Percentiles rank a stretch among this genome's conserved stretches.
phyloP scores from a whole-genome alignment of 495 filamentous ascomycete genomes.

The Neurospora sublineolata region DNA sequence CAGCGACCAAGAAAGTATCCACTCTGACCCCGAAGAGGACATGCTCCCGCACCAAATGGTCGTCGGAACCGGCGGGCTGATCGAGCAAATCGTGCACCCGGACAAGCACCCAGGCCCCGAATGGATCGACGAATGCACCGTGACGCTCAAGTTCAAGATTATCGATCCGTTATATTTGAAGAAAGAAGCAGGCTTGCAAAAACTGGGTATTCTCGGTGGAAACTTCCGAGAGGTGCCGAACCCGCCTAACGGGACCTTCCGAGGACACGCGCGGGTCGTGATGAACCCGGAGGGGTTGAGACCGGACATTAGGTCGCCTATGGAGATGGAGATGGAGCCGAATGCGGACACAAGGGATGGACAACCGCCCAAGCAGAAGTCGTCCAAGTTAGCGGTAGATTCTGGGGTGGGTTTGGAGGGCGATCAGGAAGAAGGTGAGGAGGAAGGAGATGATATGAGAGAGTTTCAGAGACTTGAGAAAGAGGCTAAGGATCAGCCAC shows the following conservation, averaged over 20 bases:
- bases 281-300: background rate
- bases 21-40: background rate
- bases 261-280: background rate
- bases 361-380: background rate
- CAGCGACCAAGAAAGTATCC: background rate
- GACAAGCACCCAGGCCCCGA: background rate
- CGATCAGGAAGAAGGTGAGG: background rate
- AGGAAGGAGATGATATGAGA: background rate
- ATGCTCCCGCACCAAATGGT: background rate
- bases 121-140: background rate
- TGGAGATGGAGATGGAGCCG: background rate
- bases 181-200: background rate
- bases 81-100: background rate
- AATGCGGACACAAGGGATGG: background rate
- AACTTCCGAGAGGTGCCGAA: background rate
- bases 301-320: background rate
- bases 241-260: background rate
- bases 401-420: background rate
- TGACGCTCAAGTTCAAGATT: background rate
- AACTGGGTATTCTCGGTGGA: background rate
- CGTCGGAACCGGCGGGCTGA: background rate
- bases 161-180: background rate
- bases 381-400: background rate
- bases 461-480: accelerated
- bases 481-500: background rate